Conservation (phyloP, 2,329 filamentous ascomycete genomes). For the Ophiostoma sp. region DNA sequence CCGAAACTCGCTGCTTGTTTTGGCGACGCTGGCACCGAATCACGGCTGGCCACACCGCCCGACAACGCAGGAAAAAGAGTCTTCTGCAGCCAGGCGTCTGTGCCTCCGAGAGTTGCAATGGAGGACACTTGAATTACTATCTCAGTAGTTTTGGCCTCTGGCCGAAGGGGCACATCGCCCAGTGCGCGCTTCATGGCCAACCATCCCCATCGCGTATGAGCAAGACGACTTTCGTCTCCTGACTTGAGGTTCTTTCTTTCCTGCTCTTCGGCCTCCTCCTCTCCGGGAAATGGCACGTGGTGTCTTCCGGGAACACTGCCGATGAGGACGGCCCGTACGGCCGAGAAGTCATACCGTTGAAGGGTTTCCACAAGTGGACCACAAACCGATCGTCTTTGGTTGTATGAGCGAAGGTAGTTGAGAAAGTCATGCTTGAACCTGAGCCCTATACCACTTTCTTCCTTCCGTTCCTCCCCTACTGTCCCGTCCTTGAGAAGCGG, state of each 20-base stretch:
- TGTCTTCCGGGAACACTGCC: slow-evolving; percentile 75
- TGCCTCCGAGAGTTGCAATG: slow-evolving; percentile 73
- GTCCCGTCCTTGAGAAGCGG: slow-evolving; percentile 44
- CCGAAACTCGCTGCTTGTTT: not conserved
- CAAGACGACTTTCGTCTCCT: not conserved
- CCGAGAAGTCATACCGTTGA: slow-evolving; percentile 65
- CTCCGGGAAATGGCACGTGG: slow-evolving; percentile 43
- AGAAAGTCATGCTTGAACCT: slow-evolving; percentile 74
- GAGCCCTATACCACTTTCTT: slow-evolving; percentile 34
- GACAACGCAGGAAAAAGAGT: slow-evolving; percentile 58
- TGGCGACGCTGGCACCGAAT: slow-evolving; percentile 6
- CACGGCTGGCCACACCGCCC: slow-evolving; percentile 34
- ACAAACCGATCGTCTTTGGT: slow-evolving; percentile 55
- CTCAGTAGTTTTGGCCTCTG: slow-evolving; percentile 35
- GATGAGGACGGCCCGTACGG: slow-evolving; percentile 69
- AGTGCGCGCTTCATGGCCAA: slow-evolving; percentile 63
- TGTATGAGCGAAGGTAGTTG: slow-evolving; percentile 71
- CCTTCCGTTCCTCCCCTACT: not conserved
- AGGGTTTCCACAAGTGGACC: slow-evolving; percentile 59
- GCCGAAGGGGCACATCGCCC: slow-evolving; percentile 49
- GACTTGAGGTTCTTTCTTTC: not conserved
- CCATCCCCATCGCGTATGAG: slow-evolving; percentile 74
- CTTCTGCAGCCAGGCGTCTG: slow-evolving; percentile 69
- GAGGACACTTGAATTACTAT: slow-evolving; percentile 73
- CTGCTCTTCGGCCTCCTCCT: not conserved